Base-by-base conservation (phyloP, 352 stramenopile species). In the Phytophthora niederhauseri region DNA sequence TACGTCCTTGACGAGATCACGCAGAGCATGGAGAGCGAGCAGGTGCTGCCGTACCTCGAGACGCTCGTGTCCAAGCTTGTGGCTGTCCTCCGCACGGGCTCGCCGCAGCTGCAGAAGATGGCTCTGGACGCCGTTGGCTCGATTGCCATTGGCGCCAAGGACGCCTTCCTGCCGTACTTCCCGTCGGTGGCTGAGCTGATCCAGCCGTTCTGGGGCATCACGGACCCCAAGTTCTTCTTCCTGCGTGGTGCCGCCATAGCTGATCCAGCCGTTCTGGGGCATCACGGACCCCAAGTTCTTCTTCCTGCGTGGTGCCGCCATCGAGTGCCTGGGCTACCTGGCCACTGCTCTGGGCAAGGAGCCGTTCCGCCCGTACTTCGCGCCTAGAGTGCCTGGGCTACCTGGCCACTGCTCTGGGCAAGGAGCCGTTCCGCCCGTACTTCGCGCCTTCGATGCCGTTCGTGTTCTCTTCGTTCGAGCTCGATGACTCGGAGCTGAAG, bases 1-100 rank as follows among this genome's bases (percentile, higher is more conserved):
- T 99, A 99, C 73, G 97, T 99, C 12, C 85, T 99, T 48, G 98
- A 99, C 81, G 98, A 99, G 81, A 99, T 99, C 77, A 99, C 97
- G 61, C 97, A 99, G 87, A 96, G 92, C 68, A 96, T 99, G 85
- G 95, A 99, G 65, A 96, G 89, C 31, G 84, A 98, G 52, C 94
- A 98, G 61, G 92, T 99, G 34, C 76, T 95, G 54, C 97, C 97
- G 20, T 95, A 99, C 75, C 82, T 99, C 0, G 92, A 98, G 69
- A 93, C 93, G 31, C 82, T 99, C 7, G 95, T 99, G 52, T 91
- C 81, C n/a, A 98, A 99, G 78, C 85, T 99, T 2, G 94, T 98
- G 20, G 77, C 71, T 38, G 96, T 99, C 71, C 82, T 99, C 14
- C 93, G 97, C 72, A 85, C 78, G 41, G 93, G 94, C 46, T 97